Base-by-base conservation (phyloP, 306 rosid species). In the Abrus precatorius region DNA sequence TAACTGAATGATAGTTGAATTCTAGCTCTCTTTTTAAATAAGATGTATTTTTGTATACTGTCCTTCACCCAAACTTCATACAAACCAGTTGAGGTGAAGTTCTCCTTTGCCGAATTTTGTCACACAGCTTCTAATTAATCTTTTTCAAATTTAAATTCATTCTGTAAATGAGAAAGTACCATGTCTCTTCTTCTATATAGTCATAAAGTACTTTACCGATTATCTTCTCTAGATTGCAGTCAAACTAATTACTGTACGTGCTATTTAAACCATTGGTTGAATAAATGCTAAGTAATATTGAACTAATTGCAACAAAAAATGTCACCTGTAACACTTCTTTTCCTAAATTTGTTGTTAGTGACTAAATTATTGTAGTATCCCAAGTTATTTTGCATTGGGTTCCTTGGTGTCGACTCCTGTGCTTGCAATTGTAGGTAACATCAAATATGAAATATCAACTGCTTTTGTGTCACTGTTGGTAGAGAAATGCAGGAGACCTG, bases 251-350 rank as follows among this genome's bases (percentile, higher is more conserved):
- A 41, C 43, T 69, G 20, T 5, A 44, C 69, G 45, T 80, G 43
- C 44, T 59, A 59, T 43, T 44, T 74, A 59, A 33, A 83, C 66
- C 28, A 28, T 53, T 32, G 40, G 41, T 72, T 64, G 79, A 72
- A 53, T 71, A 66, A 43, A 7, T 66, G 82, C 60, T 79, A 66
- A 45, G 49, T 40, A 50, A 73, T 67, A 13, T 33, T 56, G 62
- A 40, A 78, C 33, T 66, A 11, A 60, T 9, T 63, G 28, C 70
- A 54, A 41, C 54, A 9, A n/a, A 44, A 73, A 72, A 74, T 62
- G 84, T 47, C 60, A 73, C 32, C 63, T 80, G 45, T 68, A 79
- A 50, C 80, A 85, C 50, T 11, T 45, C 2, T 56, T 71, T 61
- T 62, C 47, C 63, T 11, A 69, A 12, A 50, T 50, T 47, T 50